Percentiles rank a stretch among this genome's conserved stretches.
Evolutionary conservation across 169 alveolate genomes (phyloP).

Genomic region (Cryptosporidium canis): DNA sequence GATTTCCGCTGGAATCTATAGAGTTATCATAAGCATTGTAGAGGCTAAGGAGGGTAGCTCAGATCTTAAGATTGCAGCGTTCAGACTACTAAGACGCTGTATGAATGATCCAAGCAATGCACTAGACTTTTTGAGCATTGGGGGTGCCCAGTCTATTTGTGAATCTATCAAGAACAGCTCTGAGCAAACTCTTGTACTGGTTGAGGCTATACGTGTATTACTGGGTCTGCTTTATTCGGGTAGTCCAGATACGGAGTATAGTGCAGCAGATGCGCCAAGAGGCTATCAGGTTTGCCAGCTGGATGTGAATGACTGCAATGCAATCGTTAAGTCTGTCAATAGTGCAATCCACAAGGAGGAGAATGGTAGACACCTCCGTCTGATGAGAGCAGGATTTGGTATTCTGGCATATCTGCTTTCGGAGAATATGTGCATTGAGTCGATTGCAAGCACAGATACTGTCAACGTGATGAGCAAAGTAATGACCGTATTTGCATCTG

Average conservation of each 20-base stretch:
- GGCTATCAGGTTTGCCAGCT: slow-evolving; percentile 68
- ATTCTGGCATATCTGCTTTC: slow-evolving; percentile 77
- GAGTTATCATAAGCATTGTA: slow-evolving; percentile 83
- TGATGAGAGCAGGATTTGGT: slow-evolving; percentile 80
- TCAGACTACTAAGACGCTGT: slow-evolving; percentile 87
- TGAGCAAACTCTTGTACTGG: slow-evolving; percentile 83
- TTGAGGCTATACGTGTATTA: slow-evolving; percentile 85
- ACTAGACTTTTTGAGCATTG: slow-evolving; percentile 87
- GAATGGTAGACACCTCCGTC: slow-evolving; percentile 79
- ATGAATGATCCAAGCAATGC: slow-evolving; percentile 86
- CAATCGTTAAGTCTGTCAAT: slow-evolving; percentile 32
- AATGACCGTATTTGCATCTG: slow-evolving; percentile 76
- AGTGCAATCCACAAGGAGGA: slow-evolving; percentile 73
- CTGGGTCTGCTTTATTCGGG: slow-evolving; percentile 81
- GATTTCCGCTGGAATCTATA: slow-evolving; percentile 85
- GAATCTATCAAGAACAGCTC: slow-evolving; percentile 80
- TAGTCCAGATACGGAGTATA: slow-evolving; percentile 58
- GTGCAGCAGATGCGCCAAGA: slow-evolving; percentile 69
- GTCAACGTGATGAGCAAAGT: slow-evolving; percentile 75
- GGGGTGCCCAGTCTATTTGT: slow-evolving; percentile 85
- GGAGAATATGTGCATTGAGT: slow-evolving; percentile 78
- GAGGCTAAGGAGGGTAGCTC: slow-evolving; percentile 76
- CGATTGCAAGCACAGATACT: slow-evolving; percentile 77
- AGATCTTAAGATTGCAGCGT: slow-evolving; percentile 85
- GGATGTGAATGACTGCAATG: slow-evolving; percentile 58